Base-by-base conservation (phyloP, 2,329 filamentous ascomycete species). In the Aspergillus fischeri region DNA sequence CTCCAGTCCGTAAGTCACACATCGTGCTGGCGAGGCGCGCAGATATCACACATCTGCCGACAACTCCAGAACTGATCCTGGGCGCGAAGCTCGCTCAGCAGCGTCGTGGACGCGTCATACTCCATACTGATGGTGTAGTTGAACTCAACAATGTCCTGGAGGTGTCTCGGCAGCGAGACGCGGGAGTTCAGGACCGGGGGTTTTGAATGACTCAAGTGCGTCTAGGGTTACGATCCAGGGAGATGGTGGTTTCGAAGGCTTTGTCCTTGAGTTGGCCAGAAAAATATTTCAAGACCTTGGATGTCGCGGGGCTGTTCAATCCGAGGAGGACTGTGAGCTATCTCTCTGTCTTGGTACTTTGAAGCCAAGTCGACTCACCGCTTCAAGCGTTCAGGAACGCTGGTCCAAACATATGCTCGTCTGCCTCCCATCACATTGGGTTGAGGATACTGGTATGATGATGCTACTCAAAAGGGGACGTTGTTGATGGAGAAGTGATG, bases 381-480 rank as follows among this genome's bases (percentile, higher is more conserved):
- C 67, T 70, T 85, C 85, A 88, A 60, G 87, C 84, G 60, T 87
- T 87, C 11, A 87, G 65, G 52, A 88, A 69, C 0, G 86, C 81
- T 32, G 86, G 74, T 0, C 85, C 85, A 65, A 88, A 87, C 6
- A 87, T 83, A 64, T 87, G 81, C 1, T 83, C 6, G 6, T 83
- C 77, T 0, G 84, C 81, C 29, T 82, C 78, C 21, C 77, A 1
- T 74, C 83, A 48, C 77, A 77, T 56, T 79, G 75, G 32, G 75
- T 78, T 58, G 58, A 0, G 67, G 54, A 54, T 79, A 75, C 0
- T 58, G 58, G 7, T 58, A 47, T 0, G 75, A 77, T 0, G 78
- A 82, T 25, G 78, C 80, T 11, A 84, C 75, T 9, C 81, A 81
- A 51, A 81, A 84, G 0, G 82, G 81, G 42, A 84, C 78, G 57